Conservation (phyloP, 2,329 filamentous ascomycete species). For the Arthrobotrys sinensis region DNA sequence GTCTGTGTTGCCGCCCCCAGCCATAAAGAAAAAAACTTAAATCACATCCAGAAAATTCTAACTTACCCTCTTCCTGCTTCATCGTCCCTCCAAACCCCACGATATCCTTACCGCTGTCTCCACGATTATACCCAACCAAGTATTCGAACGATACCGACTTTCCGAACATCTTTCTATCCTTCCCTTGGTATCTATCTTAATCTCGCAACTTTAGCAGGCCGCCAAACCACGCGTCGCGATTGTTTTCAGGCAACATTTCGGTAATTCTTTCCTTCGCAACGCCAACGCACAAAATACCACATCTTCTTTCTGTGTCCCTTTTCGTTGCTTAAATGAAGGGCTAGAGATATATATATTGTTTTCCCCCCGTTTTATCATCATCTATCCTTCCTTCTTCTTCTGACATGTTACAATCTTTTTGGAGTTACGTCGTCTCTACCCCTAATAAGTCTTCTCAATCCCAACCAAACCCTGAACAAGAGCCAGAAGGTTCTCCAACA, state of each 20-base stretch:
- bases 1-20: background rate
- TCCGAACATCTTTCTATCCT: background rate
- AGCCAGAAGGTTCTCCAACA: slow-evolving; percentile 4
- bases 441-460: slow-evolving; percentile 37
- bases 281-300: slow-evolving; percentile 43
- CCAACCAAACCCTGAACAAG: background rate
- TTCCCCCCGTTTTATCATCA: background rate
- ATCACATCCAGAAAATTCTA: slow-evolving; percentile 15
- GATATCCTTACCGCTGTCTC: background rate
- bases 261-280: background rate
- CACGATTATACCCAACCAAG: background rate
- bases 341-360: slow-evolving; percentile 1
- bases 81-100: slow-evolving; percentile 5
- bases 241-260: background rate
- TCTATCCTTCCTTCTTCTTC: background rate
- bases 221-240: slow-evolving; percentile 20
- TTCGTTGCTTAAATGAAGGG: background rate
- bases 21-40: background rate
- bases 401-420: slow-evolving; percentile 32
- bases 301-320: background rate
- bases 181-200: background rate
- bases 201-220: background rate
- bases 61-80: slow-evolving; percentile 27
- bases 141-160: background rate
- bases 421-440: slow-evolving; percentile 32